These are phyloP conservation scores for Solanum hybrid DNA, from an alignment of 305 asterid genomes.

Conservation along the genomic window DNA sequence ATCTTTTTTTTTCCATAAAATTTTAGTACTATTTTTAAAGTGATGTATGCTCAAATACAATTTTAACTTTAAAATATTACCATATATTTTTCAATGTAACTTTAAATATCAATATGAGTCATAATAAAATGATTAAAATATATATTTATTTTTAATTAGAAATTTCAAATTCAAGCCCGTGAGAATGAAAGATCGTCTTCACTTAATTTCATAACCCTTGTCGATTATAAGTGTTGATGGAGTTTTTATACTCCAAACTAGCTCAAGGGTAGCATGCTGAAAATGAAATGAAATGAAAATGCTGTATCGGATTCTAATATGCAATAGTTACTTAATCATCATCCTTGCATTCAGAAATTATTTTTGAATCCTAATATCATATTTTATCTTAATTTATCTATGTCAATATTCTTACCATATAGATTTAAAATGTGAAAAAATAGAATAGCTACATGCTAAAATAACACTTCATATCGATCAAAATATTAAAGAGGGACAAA, in stretches of 20 bases:
- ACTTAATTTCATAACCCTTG: not conserved
- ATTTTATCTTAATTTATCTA: not conserved
- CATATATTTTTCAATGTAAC: no score
- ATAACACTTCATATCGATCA: not conserved
- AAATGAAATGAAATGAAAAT: no score
- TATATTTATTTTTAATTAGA: no score
- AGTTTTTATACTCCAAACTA: not conserved
- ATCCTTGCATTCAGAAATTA: not conserved
- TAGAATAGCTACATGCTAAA: not conserved
- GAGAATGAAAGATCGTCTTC: not conserved
- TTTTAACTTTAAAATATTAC: no score
- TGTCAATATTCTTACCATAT: not conserved
- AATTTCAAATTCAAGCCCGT: no score
- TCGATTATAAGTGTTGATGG: not conserved
- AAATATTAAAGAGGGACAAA: not conserved
- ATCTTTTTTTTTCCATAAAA: no score
- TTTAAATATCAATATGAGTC: no score
- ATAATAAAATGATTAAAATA: no score
- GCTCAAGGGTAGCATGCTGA: not conserved
- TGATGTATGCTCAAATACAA: no score
- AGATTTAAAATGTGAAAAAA: not conserved
- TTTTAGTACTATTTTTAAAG: no score
- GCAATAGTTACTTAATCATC: no score
- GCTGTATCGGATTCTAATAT: no score
- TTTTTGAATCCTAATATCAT: not conserved